Evolutionary conservation across 805 yeast species (phyloP), one percentile per base, ranked within the genome.

Genomic region (Cyberlindnera mississippiensis): DNA sequence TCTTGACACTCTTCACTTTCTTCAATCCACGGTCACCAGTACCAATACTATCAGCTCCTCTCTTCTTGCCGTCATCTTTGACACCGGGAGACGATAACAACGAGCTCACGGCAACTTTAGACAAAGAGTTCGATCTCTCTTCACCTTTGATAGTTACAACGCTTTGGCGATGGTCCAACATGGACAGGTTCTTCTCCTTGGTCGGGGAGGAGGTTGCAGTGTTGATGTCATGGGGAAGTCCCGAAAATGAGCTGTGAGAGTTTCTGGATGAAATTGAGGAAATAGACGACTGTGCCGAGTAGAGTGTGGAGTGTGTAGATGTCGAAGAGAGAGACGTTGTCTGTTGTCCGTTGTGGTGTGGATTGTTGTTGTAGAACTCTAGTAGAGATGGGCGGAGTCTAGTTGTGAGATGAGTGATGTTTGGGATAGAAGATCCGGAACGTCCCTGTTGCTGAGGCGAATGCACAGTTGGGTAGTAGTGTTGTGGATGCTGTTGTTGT

Each of bases 381-480:
- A 50, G 16, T 14, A 56, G 42, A 1, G 59, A 53, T 2, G 60
- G 60, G 32, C 61, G 45, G 8, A 57, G 32, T 19, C 57, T 56
- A 6, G 50, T 36, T 4, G 50, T 46, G 4, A 54, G 24, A 29
- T 45, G 52, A 4, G 41, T 14, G 20, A 46, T 44, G 18, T 49
- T 47, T 30, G 56, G 55, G 12, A 50, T 46, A 2, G 55, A 42
- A 4, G 40, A 24, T 3, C 42, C 33, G 16, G 37, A 13, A 22
- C 39, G 40, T 2, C 12, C 33, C 17, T 22, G 33, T 15, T 37
- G 35, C n/a, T 33, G 41, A 13, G 37, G 38, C 4, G 41, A 27
- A 6, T 28, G 33, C 17, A 19, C 28, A 24, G 36, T 27, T 27
- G 29, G 29, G 12, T 27, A 5, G 19, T 22, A 27, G 13, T 33